Base-by-base conservation (phyloP, 2,329 filamentous ascomycete genomes). In the Ophiostoma angusticollis region DNA sequence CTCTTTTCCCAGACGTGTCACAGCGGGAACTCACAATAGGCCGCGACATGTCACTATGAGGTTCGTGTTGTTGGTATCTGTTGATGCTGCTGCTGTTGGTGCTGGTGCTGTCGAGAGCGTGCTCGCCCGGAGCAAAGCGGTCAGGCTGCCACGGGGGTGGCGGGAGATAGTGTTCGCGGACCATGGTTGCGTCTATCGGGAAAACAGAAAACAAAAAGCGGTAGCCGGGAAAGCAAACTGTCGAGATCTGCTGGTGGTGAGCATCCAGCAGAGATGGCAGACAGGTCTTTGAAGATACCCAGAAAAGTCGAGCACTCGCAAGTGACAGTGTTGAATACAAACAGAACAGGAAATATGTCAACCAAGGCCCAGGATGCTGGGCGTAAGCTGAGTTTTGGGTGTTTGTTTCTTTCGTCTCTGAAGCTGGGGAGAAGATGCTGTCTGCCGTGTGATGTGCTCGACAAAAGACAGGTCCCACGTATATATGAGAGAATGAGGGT, bases 111-210 rank as follows among this genome's bases (percentile, higher is more conserved):
- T 41, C 37, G 12, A 43, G 29, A 17, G 27, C 34, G 12, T 46
- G 42, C 9, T 45, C 44, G 16, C 43, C 45, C 14, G 39, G n/a
- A n/a, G 28, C 35, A 23, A 36, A 14, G 30, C 51, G 42, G 8
- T 49, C 44, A 17, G 44, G 28, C 25, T 43, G 47, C 50, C 48
- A 52, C 14, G 50, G 45, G 9, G 45, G 44, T 17, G 47, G 49
- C 13, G 43, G 41, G 11, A 46, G 42, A 24, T 40, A 39, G 16
- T 46, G 46, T 16, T 49, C 47, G 23, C 43, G 47, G 28, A 37
- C 47, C 47, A 49, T 49, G 42, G 40, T 37, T 31, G n/a, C 11
- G 31, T 21, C n/a, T 35, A 13, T 33, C 21, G 24, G 11, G 24
- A 39, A 34, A 34, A 12, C 31, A 39, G 5, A 28, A 28, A 28